phyloP scores from a whole-genome alignment of 805 yeast genomes.

The Saturnispora hagleri region DNA sequence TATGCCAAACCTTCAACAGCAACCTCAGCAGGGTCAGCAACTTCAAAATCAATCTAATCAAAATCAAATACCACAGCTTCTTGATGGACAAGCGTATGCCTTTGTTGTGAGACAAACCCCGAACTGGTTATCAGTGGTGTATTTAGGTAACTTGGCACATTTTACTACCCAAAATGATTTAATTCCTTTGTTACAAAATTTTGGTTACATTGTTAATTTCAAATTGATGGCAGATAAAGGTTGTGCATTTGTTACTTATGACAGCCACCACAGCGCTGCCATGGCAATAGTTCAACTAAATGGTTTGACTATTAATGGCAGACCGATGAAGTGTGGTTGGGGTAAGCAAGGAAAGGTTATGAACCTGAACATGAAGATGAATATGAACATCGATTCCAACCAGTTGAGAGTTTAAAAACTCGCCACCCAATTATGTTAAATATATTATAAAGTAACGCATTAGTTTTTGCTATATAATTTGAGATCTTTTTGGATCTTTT shows the following conservation, averaged over 20 bases:
- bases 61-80: conserved; percentile 8
- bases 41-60: neutral
- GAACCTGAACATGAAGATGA: neutral
- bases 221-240: conserved; percentile 75
- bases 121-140: conserved; percentile 76
- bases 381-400: neutral
- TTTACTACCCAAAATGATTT: conserved; percentile 65
- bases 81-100: conserved; percentile 40
- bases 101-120: conserved; percentile 71
- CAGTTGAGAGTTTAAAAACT: conserved; percentile 1
- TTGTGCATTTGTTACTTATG: conserved; percentile 83
- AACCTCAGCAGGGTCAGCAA: neutral
- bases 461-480: conserved; percentile 1
- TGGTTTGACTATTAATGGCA: conserved; percentile 65
- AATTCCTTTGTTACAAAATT: conserved; percentile 63
- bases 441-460: conserved; percentile 1
- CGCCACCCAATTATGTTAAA: neutral
- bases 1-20: neutral
- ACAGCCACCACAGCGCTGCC: conserved; percentile 82
- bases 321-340: conserved; percentile 81
- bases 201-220: conserved; percentile 76
- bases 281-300: conserved; percentile 72
- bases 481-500: neutral
- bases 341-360: conserved; percentile 38
- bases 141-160: conserved; percentile 78